phyloP scores from a whole-genome alignment of 768 basidiomycete species.

The Boletus tylopilopsis region DNA sequence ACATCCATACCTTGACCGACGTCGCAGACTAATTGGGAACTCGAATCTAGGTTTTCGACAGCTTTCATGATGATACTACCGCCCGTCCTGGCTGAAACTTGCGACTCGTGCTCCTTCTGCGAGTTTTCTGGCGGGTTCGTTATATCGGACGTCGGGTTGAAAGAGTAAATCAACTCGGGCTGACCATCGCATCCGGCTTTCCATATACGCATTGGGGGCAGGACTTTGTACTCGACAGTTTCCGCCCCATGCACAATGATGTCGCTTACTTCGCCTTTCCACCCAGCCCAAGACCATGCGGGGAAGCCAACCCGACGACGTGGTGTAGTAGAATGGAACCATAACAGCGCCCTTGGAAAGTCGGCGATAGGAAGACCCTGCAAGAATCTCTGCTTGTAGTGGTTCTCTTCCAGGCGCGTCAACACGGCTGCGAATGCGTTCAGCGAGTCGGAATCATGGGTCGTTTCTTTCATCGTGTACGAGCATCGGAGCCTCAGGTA shows the following conservation, averaged over 20 bases:
- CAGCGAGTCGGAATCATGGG: conserved; percentile 9
- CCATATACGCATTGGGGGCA: conserved; percentile 11
- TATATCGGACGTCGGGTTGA: conserved; percentile 1
- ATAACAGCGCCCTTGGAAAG: conserved; percentile 7
- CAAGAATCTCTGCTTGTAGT: conserved; percentile 10
- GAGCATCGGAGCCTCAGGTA: conserved; percentile 2
- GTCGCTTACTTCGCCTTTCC: background rate
- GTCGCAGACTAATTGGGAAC: background rate
- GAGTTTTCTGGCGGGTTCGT: no score
- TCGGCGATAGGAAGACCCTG: conserved; percentile 11
- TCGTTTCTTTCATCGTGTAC: conserved; percentile 3
- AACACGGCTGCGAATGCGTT: conserved; percentile 15
- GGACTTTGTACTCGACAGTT: background rate
- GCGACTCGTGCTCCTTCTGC: no score
- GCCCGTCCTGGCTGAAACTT: no score
- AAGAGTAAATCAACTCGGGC: conserved; percentile 5
- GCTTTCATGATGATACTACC: no score
- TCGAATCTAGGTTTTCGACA: no score
- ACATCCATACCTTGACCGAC: background rate
- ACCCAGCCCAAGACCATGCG: conserved; percentile 10
- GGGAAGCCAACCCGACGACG: background rate
- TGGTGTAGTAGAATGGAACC: background rate
- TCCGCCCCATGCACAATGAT: background rate
- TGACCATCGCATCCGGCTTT: background rate
- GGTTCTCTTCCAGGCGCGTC: background rate